These are phyloP conservation scores for Saccharomyces jurei DNA, from an alignment of 805 yeast genomes.

Conservation along the genomic window DNA sequence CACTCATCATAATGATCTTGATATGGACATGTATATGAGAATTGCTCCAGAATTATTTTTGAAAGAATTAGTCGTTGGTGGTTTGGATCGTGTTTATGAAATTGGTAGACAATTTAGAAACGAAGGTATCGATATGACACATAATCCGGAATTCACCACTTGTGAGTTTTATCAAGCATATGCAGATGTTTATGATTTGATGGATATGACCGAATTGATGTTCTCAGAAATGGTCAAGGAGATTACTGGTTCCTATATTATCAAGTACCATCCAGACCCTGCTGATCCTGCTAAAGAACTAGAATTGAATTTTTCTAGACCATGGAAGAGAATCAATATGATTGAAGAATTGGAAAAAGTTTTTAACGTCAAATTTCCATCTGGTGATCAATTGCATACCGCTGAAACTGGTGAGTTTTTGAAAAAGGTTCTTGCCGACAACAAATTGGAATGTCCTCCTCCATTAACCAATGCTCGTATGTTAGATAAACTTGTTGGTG, in stretches of 20 bases:
- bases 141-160: slow-evolving; percentile 97
- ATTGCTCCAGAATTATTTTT: slow-evolving; percentile 96
- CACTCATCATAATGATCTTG: slow-evolving; percentile 94
- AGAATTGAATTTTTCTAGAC: slow-evolving; percentile 83
- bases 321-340: slow-evolving; percentile 98
- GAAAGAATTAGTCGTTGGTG: slow-evolving; percentile 96
- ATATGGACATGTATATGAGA: slow-evolving; percentile 95
- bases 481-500: slow-evolving; percentile 97
- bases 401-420: slow-evolving; percentile 87
- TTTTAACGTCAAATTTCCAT: slow-evolving; percentile 83
- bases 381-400: slow-evolving; percentile 92
- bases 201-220: slow-evolving; percentile 85
- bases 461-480: slow-evolving; percentile 96
- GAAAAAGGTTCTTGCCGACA: slow-evolving; percentile 65
- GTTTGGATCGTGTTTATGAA: slow-evolving; percentile 95
- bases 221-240: slow-evolving; percentile 96
- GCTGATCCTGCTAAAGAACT: slow-evolving; percentile 77
- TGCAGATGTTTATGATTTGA: slow-evolving; percentile 92
- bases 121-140: slow-evolving; percentile 97
- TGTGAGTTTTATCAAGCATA: slow-evolving; percentile 98
- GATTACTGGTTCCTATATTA: slow-evolving; percentile 80
- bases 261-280: slow-evolving; percentile 90
- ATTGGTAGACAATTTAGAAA: slow-evolving; percentile 98
- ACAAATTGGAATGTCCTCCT: slow-evolving; percentile 79
- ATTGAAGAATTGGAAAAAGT: slow-evolving; percentile 88